A percentile compares a stretch with the other conserved stretches of the same genome.
Conservation (phyloP, 1,284 basidiomycete species). For the Ustilago curta region DNA sequence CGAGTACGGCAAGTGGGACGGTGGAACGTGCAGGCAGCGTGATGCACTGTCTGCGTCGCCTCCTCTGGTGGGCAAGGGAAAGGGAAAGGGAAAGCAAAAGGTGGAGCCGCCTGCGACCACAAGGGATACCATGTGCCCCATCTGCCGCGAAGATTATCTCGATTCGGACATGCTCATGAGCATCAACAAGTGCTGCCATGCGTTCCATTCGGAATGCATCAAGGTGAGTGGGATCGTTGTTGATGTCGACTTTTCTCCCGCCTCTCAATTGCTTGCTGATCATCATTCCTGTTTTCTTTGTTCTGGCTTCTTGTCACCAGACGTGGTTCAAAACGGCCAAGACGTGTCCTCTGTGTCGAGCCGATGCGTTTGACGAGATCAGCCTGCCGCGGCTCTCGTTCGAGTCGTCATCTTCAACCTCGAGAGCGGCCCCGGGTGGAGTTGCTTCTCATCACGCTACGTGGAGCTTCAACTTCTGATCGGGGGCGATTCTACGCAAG, state of each 20-base stretch:
- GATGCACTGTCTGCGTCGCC: slow-evolving; percentile 11
- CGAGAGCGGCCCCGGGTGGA: background rate
- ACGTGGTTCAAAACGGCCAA: slow-evolving; percentile 50
- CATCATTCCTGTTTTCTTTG: too few relatives aligned
- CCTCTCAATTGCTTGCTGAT: slow-evolving; percentile 1
- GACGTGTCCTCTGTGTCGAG: slow-evolving; percentile 40
- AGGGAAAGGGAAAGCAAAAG: slow-evolving; percentile 44
- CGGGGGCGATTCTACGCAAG: too few relatives aligned
- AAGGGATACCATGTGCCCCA: slow-evolving; percentile 46
- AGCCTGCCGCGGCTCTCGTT: slow-evolving; percentile 25
- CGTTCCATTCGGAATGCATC: slow-evolving; percentile 47
- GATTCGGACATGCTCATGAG: slow-evolving; percentile 47
- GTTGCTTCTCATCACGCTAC: background rate
- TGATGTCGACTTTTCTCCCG: background rate
- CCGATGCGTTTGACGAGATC: slow-evolving; percentile 41
- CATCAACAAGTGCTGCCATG: slow-evolving; percentile 40
- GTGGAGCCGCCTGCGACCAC: background rate
- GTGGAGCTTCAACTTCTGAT: slow-evolving; percentile 24
- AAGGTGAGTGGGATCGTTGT: slow-evolving; percentile 21
- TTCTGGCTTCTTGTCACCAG: slow-evolving; percentile 8
- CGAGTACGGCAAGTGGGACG: slow-evolving; percentile 42
- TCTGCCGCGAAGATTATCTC: slow-evolving; percentile 44
- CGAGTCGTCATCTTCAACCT: slow-evolving; percentile 12
- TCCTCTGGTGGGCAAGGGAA: slow-evolving; percentile 20
- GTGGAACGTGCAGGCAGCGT: slow-evolving; percentile 24